Evolutionary conservation across 2,329 filamentous ascomycete genomes (phyloP).

Genomic region (Ophioceras dolichostomum): DNA sequence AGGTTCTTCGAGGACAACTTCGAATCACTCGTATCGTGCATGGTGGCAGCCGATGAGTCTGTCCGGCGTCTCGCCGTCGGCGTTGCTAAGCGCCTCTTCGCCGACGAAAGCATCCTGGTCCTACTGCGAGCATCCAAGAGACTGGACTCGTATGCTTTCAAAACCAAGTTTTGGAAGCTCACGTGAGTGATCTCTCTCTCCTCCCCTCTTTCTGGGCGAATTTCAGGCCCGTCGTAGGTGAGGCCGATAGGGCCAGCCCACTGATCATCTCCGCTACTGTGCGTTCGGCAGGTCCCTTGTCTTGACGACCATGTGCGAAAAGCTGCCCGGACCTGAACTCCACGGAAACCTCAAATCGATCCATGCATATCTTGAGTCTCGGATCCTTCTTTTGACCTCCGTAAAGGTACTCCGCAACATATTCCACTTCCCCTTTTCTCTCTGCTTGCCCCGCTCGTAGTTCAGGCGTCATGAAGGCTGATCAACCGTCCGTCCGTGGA

Average conservation of each 20-base stretch:
- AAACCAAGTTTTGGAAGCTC: conserved; percentile 36
- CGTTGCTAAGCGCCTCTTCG: conserved; percentile 36
- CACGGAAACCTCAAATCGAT: conserved; percentile 33
- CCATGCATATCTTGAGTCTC: conserved; percentile 42
- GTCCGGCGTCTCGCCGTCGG: conserved; percentile 34
- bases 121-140: conserved; percentile 21
- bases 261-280: conserved; percentile 1
- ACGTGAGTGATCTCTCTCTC: conserved; percentile 24
- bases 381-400: conserved; percentile 37
- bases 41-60: conserved; percentile 37
- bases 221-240: neutral
- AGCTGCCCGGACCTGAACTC: conserved; percentile 28
- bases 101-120: conserved; percentile 20
- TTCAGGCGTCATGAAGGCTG: too few relatives aligned
- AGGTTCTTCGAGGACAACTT: conserved; percentile 32
- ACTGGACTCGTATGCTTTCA: conserved; percentile 24
- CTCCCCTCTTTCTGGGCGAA: neutral
- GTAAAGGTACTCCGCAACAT: too few relatives aligned
- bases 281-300: conserved; percentile 31
- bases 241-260: neutral
- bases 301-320: conserved; percentile 36
- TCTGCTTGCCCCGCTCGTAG: too few relatives aligned
- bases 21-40: conserved; percentile 38
- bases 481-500: too few relatives aligned
- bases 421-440: too few relatives aligned